phyloP scores from a whole-genome alignment of 2,329 filamentous ascomycete genomes.

The Cladosporium sp. region DNA sequence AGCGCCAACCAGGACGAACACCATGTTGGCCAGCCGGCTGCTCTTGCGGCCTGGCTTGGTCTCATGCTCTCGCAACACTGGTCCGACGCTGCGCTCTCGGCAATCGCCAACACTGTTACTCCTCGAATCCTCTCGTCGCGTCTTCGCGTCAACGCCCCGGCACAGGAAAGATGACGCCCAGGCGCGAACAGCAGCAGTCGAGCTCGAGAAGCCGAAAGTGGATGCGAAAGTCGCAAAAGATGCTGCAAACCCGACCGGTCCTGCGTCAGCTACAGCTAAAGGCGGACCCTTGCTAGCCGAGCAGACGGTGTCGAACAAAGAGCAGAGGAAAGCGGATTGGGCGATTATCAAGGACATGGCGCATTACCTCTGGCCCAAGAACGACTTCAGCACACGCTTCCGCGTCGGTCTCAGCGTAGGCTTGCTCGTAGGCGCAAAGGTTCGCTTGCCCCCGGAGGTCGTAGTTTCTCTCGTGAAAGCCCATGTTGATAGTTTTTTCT shows the following conservation, averaged over 20 bases:
- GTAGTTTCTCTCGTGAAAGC: background rate
- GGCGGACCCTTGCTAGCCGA: slow-evolving; percentile 64
- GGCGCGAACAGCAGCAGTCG: slow-evolving; percentile 30
- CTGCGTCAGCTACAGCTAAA: slow-evolving; percentile 39
- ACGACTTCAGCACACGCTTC: slow-evolving; percentile 77
- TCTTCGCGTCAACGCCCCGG: slow-evolving; percentile 48
- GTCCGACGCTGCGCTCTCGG: background rate
- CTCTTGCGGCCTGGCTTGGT: slow-evolving; percentile 23
- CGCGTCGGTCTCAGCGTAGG: slow-evolving; percentile 83
- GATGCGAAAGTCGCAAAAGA: slow-evolving; percentile 38
- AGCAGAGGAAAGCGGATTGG: slow-evolving; percentile 97
- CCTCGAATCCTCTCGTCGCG: slow-evolving; percentile 31
- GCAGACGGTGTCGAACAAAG: slow-evolving; percentile 69
- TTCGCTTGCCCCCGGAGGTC: slow-evolving; percentile 37
- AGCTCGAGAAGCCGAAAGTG: slow-evolving; percentile 32
- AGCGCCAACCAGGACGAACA: background rate
- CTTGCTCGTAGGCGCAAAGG: slow-evolving; percentile 85
- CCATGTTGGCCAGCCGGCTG: slow-evolving; percentile 22
- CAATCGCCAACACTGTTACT: slow-evolving; percentile 6
- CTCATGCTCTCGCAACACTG: slow-evolving; percentile 14
- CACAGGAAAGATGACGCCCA: slow-evolving; percentile 47
- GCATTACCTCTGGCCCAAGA: slow-evolving; percentile 91
- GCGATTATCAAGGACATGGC: slow-evolving; percentile 98
- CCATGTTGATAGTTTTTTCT: slow-evolving; percentile 36
- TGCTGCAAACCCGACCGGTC: slow-evolving; percentile 33